Conservation (phyloP, 2,329 filamentous ascomycete genomes). For the Aspergillus versicolor region DNA sequence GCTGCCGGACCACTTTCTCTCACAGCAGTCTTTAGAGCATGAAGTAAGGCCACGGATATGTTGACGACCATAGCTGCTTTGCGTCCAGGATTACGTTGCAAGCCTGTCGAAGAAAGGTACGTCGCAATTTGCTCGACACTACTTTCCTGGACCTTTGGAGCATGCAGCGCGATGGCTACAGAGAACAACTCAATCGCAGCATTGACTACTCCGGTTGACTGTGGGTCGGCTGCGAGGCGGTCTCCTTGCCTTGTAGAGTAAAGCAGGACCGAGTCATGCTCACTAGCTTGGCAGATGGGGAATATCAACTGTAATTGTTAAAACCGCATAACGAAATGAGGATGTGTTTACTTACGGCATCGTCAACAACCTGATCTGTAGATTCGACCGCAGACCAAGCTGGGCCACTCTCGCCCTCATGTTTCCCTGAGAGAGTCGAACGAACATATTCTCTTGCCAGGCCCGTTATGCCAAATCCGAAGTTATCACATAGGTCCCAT, state of each 20-base stretch:
- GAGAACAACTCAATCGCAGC: slow-evolving; percentile 91
- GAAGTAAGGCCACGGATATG: slow-evolving; percentile 75
- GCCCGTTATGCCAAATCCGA: slow-evolving; percentile 88
- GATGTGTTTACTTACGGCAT: slow-evolving; percentile 35
- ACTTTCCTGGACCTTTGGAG: slow-evolving; percentile 90
- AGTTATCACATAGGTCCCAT: slow-evolving; percentile 94
- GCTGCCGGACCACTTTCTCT: slow-evolving; percentile 72
- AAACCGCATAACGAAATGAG: not conserved
- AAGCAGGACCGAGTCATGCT: slow-evolving; percentile 83
- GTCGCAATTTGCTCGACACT: slow-evolving; percentile 91
- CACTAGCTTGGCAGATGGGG: slow-evolving; percentile 78
- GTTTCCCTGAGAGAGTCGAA: slow-evolving; percentile 68
- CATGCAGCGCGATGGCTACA: slow-evolving; percentile 83
- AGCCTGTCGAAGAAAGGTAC: slow-evolving; percentile 74
- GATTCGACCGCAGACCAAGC: slow-evolving; percentile 41
- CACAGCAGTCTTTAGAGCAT: slow-evolving; percentile 77
- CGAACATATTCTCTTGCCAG: slow-evolving; percentile 76
- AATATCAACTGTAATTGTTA: slow-evolving; percentile 39
- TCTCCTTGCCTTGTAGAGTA: slow-evolving; percentile 59
- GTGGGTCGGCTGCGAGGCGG: slow-evolving; percentile 66
- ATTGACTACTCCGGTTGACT: slow-evolving; percentile 91
- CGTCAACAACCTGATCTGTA: slow-evolving; percentile 40
- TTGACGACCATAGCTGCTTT: slow-evolving; percentile 92
- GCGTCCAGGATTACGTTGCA: slow-evolving; percentile 82
- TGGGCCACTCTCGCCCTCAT: slow-evolving; percentile 57